These are phyloP conservation scores for Lasiodiplodia theobromae DNA, from an alignment of 2,329 filamentous ascomycete species.

Conservation along the genomic window DNA sequence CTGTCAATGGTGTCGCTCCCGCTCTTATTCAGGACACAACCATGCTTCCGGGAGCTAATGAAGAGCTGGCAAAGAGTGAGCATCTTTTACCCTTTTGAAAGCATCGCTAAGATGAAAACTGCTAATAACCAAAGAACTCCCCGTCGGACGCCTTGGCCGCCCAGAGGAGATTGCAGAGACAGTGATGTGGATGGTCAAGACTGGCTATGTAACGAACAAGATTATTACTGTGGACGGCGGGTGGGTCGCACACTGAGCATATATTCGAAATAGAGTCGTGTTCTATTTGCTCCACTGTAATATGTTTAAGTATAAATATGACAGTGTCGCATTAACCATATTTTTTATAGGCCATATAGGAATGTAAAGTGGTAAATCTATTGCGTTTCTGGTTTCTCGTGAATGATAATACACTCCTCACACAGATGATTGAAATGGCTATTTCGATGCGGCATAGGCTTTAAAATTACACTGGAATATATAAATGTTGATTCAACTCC, in stretches of 20 bases:
- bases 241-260: conserved; percentile 35
- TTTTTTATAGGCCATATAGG: too few species aligned
- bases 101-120: background rate
- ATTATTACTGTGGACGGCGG: conserved; percentile 38
- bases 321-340: background rate
- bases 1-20: conserved; percentile 58
- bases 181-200: conserved; percentile 57
- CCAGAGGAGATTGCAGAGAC: conserved; percentile 58
- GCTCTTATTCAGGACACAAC: conserved; percentile 55
- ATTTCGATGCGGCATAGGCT: too few species aligned
- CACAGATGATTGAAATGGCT: too few species aligned
- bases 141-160: conserved; percentile 53
- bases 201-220: conserved; percentile 56
- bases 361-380: too few species aligned
- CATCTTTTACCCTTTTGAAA: background rate
- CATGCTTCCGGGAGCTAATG: conserved; percentile 51
- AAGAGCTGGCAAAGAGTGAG: conserved; percentile 46
- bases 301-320: background rate
- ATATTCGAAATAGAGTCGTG: background rate
- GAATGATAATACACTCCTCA: too few species aligned
- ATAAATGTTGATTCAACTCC: too few species aligned
- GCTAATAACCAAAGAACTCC: conserved; percentile 44
- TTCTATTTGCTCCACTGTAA: background rate
- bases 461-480: too few species aligned
- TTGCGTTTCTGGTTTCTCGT: too few species aligned